Conservation (phyloP, 257 asterid species). For the Forsythia suspensa region DNA sequence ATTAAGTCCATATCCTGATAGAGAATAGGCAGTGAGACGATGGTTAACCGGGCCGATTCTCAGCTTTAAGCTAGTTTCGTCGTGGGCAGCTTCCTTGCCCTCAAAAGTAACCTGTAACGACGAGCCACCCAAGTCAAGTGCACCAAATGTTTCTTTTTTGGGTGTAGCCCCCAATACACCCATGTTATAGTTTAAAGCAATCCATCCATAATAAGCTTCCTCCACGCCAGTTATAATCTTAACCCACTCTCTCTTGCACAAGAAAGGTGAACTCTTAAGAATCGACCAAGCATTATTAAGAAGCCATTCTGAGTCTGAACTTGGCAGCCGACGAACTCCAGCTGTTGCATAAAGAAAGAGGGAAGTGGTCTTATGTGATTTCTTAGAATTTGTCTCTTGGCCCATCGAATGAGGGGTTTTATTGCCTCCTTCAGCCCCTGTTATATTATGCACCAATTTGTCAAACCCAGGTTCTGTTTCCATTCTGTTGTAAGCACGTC, state of each 20-base stretch:
- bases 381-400: conserved; percentile 55
- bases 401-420: conserved; percentile 58
- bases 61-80: conserved; percentile 66
- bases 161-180: conserved; percentile 73
- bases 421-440: conserved; percentile 54
- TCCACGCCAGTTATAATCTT: conserved; percentile 83
- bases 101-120: conserved; percentile 95
- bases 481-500: conserved; percentile 73
- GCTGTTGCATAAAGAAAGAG: conserved; percentile 70
- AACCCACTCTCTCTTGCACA: conserved; percentile 69
- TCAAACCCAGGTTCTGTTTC: conserved; percentile 77
- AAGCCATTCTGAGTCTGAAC: conserved; percentile 67
- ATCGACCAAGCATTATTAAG: conserved; percentile 66
- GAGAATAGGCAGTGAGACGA: conserved; percentile 85
- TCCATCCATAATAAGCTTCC: conserved; percentile 98
- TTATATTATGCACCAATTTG: conserved; percentile 57
- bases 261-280: conserved; percentile 50
- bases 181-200: conserved; percentile 81
- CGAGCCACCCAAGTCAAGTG: conserved; percentile 98
- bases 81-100: conserved; percentile 41
- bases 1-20: conserved; percentile 91
- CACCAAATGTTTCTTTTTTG: conserved; percentile 78
- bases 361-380: conserved; percentile 56
- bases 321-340: conserved; percentile 66
- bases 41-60: conserved; percentile 79